These are phyloP conservation scores for Colletotrichum sp. DNA, from an alignment of 2,329 filamentous ascomycete genomes.

Conservation along the genomic window DNA sequence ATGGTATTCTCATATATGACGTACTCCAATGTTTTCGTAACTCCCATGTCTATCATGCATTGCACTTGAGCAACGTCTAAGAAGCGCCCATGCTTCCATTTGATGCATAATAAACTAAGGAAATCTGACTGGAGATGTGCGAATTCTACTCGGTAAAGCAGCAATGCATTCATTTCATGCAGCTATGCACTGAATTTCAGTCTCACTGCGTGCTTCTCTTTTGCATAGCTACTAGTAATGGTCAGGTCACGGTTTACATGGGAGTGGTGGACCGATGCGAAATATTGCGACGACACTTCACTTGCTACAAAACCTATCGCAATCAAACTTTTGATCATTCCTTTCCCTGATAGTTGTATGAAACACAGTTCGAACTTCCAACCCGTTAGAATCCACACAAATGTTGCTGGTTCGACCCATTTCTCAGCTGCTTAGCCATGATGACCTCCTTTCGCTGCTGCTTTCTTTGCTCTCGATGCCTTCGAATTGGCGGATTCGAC, in stretches of 20 bases:
- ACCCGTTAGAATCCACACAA: background rate
- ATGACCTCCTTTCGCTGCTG: background rate
- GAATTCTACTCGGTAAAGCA: background rate
- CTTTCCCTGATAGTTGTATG: background rate
- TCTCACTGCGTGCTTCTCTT: background rate
- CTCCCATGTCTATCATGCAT: background rate
- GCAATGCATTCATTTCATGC: background rate
- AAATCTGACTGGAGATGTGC: background rate
- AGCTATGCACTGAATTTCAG: background rate
- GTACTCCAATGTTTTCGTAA: background rate
- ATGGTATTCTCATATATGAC: background rate
- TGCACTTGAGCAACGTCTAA: background rate
- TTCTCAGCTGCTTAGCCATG: background rate
- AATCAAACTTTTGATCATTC: background rate
- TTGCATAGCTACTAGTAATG: background rate
- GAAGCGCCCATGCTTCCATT: rapidly evolving
- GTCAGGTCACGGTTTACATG: background rate
- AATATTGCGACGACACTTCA: background rate
- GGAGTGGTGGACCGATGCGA: background rate
- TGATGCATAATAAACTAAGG: background rate
- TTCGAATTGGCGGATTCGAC: background rate
- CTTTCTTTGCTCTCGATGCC: background rate
- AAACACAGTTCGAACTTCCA: background rate
- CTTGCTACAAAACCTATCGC: background rate
- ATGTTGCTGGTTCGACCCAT: background rate